phyloP scores from a whole-genome alignment of 768 basidiomycete species.

The Botryobasidium botryosum region DNA sequence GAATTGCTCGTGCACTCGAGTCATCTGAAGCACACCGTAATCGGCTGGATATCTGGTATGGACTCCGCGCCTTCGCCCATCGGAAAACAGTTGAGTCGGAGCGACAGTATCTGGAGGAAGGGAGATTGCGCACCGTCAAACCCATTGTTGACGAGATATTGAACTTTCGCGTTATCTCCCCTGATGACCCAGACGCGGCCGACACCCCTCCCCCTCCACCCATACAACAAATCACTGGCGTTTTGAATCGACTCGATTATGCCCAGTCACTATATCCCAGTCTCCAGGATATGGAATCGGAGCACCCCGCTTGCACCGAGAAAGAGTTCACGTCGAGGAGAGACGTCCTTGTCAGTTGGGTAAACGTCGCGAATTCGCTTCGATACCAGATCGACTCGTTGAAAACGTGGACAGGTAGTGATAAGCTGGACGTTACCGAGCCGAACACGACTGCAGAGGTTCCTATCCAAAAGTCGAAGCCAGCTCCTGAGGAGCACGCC shows the following conservation, averaged over 20 bases:
- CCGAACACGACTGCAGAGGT: conserved; percentile 52
- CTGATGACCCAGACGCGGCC: conserved; percentile 20
- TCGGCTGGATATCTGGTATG: conserved; percentile 70
- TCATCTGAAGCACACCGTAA: conserved; percentile 52
- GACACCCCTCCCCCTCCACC: conserved; percentile 20
- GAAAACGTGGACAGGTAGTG: conserved; percentile 87
- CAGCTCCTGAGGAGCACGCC: conserved; percentile 29
- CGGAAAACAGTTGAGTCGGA: conserved; percentile 72
- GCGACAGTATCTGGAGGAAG: conserved; percentile 62
- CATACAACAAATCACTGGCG: conserved; percentile 40
- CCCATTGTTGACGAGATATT: conserved; percentile 69
- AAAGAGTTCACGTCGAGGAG: conserved; percentile 59
- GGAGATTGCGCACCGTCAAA: conserved; percentile 65
- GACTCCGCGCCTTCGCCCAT: conserved; percentile 73
- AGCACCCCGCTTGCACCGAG: conserved; percentile 55
- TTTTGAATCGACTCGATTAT: conserved; percentile 61
- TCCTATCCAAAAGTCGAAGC: conserved; percentile 23
- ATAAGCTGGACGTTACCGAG: conserved; percentile 74
- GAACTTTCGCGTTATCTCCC: conserved; percentile 45
- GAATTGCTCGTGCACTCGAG: conserved; percentile 68
- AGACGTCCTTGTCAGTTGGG: conserved; percentile 86
- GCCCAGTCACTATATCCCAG: conserved; percentile 79
- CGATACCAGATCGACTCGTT: conserved; percentile 64
- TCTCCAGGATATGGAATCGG: conserved; percentile 58
- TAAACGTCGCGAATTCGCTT: conserved; percentile 71